Base-by-base conservation (phyloP, 768 basidiomycete species). In the Neoboletus subvelutipes region DNA sequence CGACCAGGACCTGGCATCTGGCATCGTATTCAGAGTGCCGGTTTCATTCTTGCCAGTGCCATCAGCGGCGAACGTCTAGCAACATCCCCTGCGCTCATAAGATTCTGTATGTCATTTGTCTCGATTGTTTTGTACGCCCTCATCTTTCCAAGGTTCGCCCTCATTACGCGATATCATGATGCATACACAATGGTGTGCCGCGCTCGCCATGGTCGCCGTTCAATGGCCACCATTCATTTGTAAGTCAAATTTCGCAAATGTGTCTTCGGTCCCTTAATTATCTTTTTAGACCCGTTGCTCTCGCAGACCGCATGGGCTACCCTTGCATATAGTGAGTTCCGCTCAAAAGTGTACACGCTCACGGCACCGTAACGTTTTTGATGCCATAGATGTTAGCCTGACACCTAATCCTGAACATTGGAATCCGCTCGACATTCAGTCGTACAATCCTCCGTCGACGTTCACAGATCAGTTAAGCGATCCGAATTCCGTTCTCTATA, bases 211-310 rank as follows among this genome's bases (percentile, higher is more conserved):
- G 90, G 86, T 98, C 52, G 92, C 96, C 34, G 93, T 98, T 22
- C 82, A 92, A 69, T 99, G 96, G 96, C 96, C 97, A 0, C 77
- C 79, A 17, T 98, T 95, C 71, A 81, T 88, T 58, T 98, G 94
- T 94, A 64, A 62, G 89, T 80, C 39, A 40, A 45, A 18, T 26
- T 42, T 36, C 50, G 10, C 26, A 33, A 11, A 33, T 15, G 4
- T 15, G 15, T 22, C 36, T 45, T 54, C 57, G 41, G 52, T 64
- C 20, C 55, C 59, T 66, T 67, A 50, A 62, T 60, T 36, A 26
- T 58, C 40, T 41, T 11, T 20, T 37, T 68, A 95, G 94, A 98
- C 73, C 95, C 96, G n/a, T 76, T 98, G 40, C 77, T 97, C 45
- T 83, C 87, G 11, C 88, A 92, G 66, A 87, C 90, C 8, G 86